Base-by-base conservation (phyloP, 345 rosid genomes). In the Linum lewisii region DNA sequence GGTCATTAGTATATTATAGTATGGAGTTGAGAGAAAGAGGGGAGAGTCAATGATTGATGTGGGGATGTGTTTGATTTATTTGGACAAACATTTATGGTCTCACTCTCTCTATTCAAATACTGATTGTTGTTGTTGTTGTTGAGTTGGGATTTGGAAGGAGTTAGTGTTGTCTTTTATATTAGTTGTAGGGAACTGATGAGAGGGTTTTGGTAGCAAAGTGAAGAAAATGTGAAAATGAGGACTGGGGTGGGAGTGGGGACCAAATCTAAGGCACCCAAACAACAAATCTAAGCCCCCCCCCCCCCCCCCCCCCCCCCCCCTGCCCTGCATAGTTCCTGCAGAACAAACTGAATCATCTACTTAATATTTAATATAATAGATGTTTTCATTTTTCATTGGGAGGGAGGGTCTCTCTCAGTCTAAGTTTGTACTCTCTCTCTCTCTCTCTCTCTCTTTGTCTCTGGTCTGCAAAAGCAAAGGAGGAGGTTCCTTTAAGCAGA, bases 401-500 rank as follows among this genome's bases (percentile, higher is more conserved):
- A 8, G 34, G 7, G n/a, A n/a, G n/a, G n/a, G n/a, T n/a, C n/a
- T n/a, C n/a, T n/a, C n/a, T n/a, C n/a, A n/a, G n/a, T n/a, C n/a
- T n/a, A n/a, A n/a, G n/a, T n/a, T n/a, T n/a, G n/a, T n/a, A n/a
- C n/a, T n/a, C n/a, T n/a, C n/a, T n/a, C n/a, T n/a, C n/a, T n/a
- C n/a, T n/a, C n/a, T n/a, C n/a, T n/a, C n/a, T n/a, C n/a, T n/a
- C n/a, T n/a, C n/a, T n/a, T n/a, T n/a, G n/a, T n/a, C n/a, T n/a
- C n/a, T n/a, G n/a, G n/a, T n/a, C n/a, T n/a, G 70, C 69, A 79
- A 73, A 75, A 75, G 75, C 59, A 80, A 83, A 77, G 77, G 81
- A 77, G 77, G 81, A 63, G 62, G 73, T 64, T 73, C 75, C 88
- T 79, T 85, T 85, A 79, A 78, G 78, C 79, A 4, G 34, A 26